Evolutionary conservation across 1,284 basidiomycete species (phyloP), one percentile per base, ranked within the genome.

Genomic region (Pisolithus thermaeus): DNA sequence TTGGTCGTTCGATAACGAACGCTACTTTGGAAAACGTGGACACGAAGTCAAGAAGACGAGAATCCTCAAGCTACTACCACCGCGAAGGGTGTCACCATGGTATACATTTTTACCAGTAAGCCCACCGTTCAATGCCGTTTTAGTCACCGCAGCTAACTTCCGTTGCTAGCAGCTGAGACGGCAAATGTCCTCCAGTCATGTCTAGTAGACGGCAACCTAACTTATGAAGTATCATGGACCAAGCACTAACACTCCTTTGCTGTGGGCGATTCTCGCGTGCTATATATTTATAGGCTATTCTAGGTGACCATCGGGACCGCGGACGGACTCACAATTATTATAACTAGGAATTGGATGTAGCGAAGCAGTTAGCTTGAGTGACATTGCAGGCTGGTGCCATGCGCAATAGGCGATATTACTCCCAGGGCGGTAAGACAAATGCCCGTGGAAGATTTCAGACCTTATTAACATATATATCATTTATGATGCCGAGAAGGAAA

Each of bases 1-100:
- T 36, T 69, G 66, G 82, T 80, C 78, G 7, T 84, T 83, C 57
- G 79, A 81, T 54, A 72, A 73, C 6, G 78, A 80, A 58, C 63
- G 82, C 45, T 84, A 84, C 63, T 84, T 84, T 59, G 77, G 77
- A 22, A 78, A 73, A 58, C 58, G 53, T 1, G 82, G 79, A n/a
- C 68, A 55, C 42, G 66, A 72, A 42, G 70, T 81, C 48, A 83
- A 81, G 61, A 62, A 66, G 35, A 70, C 67, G 11, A 72, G 76
- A 27, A 56, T 74, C 11, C 70, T 84, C 40, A 68, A 70, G 22
- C 67, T 84, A 47, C 72, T 79, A 35, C 76, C 73, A 32, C 38
- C 46, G 8, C 16, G 20, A 14, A 25, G 16, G 12, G 22, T 14
- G 20, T 4, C 16, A 14, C 28, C 12, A 43, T 23, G 41, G 23